Percentiles rank a stretch among this genome's conserved stretches.
These are phyloP conservation scores for Candida tallmaniae DNA, from an alignment of 805 yeast genomes.

Conservation along the genomic window DNA sequence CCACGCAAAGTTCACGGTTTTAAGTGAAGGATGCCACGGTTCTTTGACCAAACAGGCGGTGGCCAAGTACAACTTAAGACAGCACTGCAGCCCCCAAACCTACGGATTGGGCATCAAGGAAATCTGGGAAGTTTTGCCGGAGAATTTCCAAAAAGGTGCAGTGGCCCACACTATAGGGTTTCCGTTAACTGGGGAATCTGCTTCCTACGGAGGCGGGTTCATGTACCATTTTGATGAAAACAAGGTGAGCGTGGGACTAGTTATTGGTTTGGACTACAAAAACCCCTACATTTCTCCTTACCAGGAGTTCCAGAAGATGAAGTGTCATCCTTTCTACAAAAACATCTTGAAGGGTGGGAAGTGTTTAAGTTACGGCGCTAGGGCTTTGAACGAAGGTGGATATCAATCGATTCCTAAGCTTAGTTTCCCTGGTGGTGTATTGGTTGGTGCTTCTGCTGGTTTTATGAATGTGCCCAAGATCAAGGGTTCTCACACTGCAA, in stretches of 20 bases:
- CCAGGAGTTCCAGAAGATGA: slow-evolving; percentile 92
- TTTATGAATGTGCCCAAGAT: slow-evolving; percentile 96
- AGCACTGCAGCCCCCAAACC: slow-evolving; percentile 69
- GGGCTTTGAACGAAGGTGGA: slow-evolving; percentile 98
- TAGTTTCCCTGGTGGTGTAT: slow-evolving; percentile 91
- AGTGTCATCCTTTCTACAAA: slow-evolving; percentile 81
- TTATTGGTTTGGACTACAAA: slow-evolving; percentile 87
- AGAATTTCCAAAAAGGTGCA: slow-evolving; percentile 72
- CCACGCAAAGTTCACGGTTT: slow-evolving; percentile 80
- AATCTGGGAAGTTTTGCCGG: slow-evolving; percentile 91
- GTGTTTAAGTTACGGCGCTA: slow-evolving; percentile 90
- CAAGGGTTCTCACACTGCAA: slow-evolving; percentile 97
- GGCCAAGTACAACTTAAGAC: slow-evolving; percentile 61
- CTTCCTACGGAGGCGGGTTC: slow-evolving; percentile 90
- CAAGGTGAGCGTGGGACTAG: slow-evolving; percentile 88
- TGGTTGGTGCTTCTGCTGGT: slow-evolving; percentile 95
- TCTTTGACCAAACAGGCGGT: slow-evolving; percentile 79
- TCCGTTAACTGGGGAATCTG: slow-evolving; percentile 60
- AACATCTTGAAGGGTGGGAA: slow-evolving; percentile 79
- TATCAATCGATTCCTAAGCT: slow-evolving; percentile 87
- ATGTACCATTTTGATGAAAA: slow-evolving; percentile 96
- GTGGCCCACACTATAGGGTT: slow-evolving; percentile 88
- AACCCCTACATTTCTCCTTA: slow-evolving; percentile 96
- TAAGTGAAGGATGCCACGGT: slow-evolving; percentile 99
- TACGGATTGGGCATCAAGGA: slow-evolving; percentile 96